These are phyloP conservation scores for Apiotrichum gracile DNA, from an alignment of 1,284 basidiomycete genomes.

Conservation along the genomic window DNA sequence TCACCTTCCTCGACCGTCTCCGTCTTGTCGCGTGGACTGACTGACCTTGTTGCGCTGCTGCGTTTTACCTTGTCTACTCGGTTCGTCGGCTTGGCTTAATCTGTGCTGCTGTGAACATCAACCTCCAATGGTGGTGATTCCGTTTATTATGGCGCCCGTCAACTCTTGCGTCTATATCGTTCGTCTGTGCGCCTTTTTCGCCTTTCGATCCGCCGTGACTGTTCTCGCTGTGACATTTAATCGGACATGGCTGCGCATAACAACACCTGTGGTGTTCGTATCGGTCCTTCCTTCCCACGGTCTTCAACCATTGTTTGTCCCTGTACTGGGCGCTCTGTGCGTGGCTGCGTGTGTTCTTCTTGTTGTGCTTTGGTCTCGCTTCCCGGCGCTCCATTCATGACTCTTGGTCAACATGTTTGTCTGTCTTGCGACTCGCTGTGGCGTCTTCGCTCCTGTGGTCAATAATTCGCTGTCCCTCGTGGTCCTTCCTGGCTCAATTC, in stretches of 20 bases:
- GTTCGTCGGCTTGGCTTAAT: neutral
- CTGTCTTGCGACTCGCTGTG: neutral
- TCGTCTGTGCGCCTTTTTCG: neutral
- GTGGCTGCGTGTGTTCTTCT: constrained; percentile 1
- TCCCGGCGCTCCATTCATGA: neutral
- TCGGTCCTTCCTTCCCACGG: neutral
- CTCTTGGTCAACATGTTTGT: neutral
- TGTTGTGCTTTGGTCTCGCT: neutral
- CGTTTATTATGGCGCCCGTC: neutral
- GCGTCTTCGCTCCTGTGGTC: neutral
- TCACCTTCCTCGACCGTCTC: neutral
- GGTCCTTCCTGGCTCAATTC: too few relatives aligned
- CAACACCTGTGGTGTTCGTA: constrained; percentile 1
- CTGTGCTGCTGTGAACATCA: neutral
- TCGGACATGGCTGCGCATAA: neutral
- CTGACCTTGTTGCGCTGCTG: constrained; percentile 11
- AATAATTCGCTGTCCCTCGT: too few relatives aligned
- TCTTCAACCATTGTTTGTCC: neutral
- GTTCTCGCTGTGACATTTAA: neutral
- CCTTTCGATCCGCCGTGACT: neutral
- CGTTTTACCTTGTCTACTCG: constrained; percentile 4
- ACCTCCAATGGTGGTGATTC: neutral
- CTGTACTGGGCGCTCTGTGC: constrained; percentile 1
- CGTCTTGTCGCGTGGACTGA: constrained; percentile 4
- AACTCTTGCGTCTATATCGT: neutral